Conservation (phyloP, 2,329 filamentous ascomycete species). For the Aspergillus candidus region DNA sequence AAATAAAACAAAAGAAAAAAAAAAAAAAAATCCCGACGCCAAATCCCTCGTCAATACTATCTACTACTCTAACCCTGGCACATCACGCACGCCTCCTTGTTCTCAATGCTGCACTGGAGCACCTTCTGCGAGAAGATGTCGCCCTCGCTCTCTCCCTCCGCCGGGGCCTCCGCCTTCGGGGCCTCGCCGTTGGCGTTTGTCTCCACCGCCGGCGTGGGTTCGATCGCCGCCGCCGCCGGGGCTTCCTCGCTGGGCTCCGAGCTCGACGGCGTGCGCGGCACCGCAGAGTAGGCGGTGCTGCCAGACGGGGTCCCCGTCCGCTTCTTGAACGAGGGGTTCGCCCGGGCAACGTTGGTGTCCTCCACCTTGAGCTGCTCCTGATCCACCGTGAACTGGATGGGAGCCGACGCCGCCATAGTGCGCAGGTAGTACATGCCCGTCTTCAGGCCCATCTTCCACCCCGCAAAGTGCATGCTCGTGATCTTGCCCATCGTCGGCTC, state of each 20-base stretch:
- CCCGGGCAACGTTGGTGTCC: slow-evolving; percentile 69
- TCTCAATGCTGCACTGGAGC: slow-evolving; percentile 92
- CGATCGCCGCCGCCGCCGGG: slow-evolving; percentile 13
- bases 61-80: slow-evolving; percentile 69
- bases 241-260: slow-evolving; percentile 47
- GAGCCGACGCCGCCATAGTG: slow-evolving; percentile 91
- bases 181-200: slow-evolving; percentile 48
- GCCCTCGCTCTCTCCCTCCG: slow-evolving; percentile 71
- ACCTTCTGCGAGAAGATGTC: slow-evolving; percentile 96
- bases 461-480: slow-evolving; percentile 98
- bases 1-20: slow-evolving; percentile 2
- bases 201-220: slow-evolving; percentile 56
- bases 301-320: slow-evolving; percentile 55
- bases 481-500: slow-evolving; percentile 99
- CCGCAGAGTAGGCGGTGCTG: slow-evolving; percentile 50
- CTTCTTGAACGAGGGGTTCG: slow-evolving; percentile 59
- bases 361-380: slow-evolving; percentile 86
- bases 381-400: slow-evolving; percentile 98
- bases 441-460: slow-evolving; percentile 99
- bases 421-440: slow-evolving; percentile 99
- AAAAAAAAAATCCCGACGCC: slow-evolving; percentile 1
- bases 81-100: slow-evolving; percentile 92
- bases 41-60: background rate
- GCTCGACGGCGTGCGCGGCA: slow-evolving; percentile 62
- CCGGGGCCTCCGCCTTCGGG: slow-evolving; percentile 17